Conservation (phyloP, 2,329 filamentous ascomycete species). For the Lasiodiplodia theobromae region DNA sequence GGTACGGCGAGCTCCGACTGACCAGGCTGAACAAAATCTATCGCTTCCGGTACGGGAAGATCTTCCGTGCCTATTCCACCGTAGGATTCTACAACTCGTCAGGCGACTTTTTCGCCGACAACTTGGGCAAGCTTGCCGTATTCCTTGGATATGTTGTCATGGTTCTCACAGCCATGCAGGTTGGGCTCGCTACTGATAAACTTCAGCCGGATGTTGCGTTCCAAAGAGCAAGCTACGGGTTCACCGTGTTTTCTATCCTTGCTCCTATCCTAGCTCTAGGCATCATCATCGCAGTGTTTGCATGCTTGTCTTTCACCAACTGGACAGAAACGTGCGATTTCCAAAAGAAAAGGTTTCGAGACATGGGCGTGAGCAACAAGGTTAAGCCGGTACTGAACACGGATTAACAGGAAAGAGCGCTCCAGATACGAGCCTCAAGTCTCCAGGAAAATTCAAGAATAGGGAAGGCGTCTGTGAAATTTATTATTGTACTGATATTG, state of each 20-base stretch:
- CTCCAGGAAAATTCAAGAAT: no score
- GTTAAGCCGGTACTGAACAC: no score
- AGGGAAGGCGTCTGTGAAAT: no score
- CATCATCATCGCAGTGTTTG: background rate
- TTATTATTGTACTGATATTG: background rate
- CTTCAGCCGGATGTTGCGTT: background rate
- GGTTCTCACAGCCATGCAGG: conserved; percentile 14
- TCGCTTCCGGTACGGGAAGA: background rate
- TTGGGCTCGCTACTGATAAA: background rate
- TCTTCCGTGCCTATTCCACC: no score
- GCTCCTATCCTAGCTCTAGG: background rate
- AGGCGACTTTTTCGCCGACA: conserved; percentile 11
- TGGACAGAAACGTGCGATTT: background rate
- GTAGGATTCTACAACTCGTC: no score
- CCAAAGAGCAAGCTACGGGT: conserved; percentile 2
- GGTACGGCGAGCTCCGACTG: conserved; percentile 18
- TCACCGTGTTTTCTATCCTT: conserved; percentile 8
- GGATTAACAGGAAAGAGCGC: no score
- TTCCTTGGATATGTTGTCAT: conserved; percentile 16
- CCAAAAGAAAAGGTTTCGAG: background rate
- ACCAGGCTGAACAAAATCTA: conserved; percentile 15
- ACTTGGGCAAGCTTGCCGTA: background rate
- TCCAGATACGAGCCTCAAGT: no score
- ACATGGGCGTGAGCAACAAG: background rate
- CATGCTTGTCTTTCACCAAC: background rate